Percentiles rank a stretch among this genome's conserved stretches.
These are phyloP conservation scores for Hippophae rhamnoides DNA, from an alignment of 306 rosid species.

Conservation along the genomic window DNA sequence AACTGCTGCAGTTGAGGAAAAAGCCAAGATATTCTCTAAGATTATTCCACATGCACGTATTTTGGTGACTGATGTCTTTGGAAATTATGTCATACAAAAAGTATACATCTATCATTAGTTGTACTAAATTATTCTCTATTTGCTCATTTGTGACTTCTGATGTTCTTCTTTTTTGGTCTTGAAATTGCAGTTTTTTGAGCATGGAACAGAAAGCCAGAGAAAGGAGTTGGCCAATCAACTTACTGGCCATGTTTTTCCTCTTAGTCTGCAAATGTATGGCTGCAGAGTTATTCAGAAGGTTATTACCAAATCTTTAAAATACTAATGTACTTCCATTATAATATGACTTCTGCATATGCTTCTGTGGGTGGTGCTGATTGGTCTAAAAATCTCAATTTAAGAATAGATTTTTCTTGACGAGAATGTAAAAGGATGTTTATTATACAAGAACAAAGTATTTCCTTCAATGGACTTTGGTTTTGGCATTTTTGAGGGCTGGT, in stretches of 20 bases:
- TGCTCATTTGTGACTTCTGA: constrained; percentile 11
- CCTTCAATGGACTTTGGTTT: too few relatives aligned
- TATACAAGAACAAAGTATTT: too few relatives aligned
- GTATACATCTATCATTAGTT: constrained; percentile 34
- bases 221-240: constrained; percentile 72
- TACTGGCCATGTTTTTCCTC: constrained; percentile 77
- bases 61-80: constrained; percentile 95
- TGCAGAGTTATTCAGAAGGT: constrained; percentile 99
- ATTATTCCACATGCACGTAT: constrained; percentile 73
- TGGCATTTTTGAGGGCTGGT: too few relatives aligned
- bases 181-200: constrained; percentile 78
- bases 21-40: constrained; percentile 74
- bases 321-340: constrained; percentile 12
- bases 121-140: constrained; percentile 11
- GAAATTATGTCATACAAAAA: constrained; percentile 94
- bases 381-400: neutral
- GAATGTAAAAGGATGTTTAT: too few relatives aligned
- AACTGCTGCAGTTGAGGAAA: constrained; percentile 71
- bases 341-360: neutral
- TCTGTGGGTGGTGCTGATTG: constrained; percentile 5
- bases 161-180: constrained; percentile 13
- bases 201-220: constrained; percentile 80
- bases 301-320: constrained; percentile 16
- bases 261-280: constrained; percentile 98
- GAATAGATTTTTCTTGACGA: too few relatives aligned